Conservation (phyloP, 2,329 filamentous ascomycete species). For the Fusarium solani-melongenae region DNA sequence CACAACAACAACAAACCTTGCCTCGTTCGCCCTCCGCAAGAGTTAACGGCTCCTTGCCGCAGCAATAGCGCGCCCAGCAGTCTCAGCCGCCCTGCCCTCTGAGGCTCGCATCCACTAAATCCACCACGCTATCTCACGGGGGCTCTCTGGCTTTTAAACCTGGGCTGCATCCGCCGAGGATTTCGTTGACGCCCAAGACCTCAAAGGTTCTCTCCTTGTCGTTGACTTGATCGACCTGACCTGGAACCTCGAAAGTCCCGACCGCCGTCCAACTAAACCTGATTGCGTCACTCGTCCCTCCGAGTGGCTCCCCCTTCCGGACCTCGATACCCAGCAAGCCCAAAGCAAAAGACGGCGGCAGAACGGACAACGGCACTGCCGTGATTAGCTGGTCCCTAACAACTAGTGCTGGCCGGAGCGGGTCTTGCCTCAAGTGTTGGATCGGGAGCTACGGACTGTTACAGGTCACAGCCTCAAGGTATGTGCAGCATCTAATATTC, state of each 20-base stretch:
- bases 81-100: constrained; percentile 30
- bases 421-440: constrained; percentile 37
- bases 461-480: constrained; percentile 34
- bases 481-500: constrained; percentile 40
- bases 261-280: not conserved
- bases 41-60: constrained; percentile 19
- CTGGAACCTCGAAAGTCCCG: not conserved
- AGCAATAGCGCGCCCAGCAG: constrained; percentile 18
- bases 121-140: constrained; percentile 1
- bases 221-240: not conserved
- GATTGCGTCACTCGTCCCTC: constrained; percentile 28
- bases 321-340: constrained; percentile 23
- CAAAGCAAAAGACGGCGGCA: constrained; percentile 34
- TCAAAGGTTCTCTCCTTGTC: not conserved
- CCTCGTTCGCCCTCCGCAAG: constrained; percentile 17
- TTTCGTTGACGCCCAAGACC: not conserved
- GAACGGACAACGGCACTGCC: constrained; percentile 43
- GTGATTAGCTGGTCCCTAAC: constrained; percentile 39
- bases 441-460: constrained; percentile 43
- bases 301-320: constrained; percentile 17
- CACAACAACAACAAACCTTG: constrained; percentile 17
- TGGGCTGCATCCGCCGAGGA: not conserved
- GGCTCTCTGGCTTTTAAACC: constrained; percentile 1
- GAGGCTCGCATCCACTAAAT: constrained; percentile 6
- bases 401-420: constrained; percentile 39